Evolutionary conservation across 257 asterid species (phyloP), one percentile per base, ranked within the genome.

Genomic region (Solanum megistacrolobum): DNA sequence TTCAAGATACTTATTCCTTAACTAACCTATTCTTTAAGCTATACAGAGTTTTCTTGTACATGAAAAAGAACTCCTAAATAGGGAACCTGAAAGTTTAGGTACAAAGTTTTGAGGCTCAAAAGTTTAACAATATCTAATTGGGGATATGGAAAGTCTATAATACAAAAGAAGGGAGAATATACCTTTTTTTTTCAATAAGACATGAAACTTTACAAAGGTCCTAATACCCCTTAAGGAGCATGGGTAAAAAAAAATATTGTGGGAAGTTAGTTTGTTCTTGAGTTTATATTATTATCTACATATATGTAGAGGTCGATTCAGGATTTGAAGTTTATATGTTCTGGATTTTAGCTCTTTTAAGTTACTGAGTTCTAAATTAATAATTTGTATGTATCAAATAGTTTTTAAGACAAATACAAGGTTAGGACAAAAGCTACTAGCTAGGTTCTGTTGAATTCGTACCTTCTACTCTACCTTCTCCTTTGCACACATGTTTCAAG

Each of bases 1-100:
- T 85, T 39, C 29, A 46, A 9, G 36, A 38, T 62, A 39, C 65
- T 66, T 85, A 85, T 85, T 62, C 87, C 81, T 85, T 66, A 43
- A 66, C 58, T 29, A 46, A 29, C 68, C 85, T 81, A 46, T 81
- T 4, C 11, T 46, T 46, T 81, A 23, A 38, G 39, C 68, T 46
- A 48, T 38, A 55, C 65, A 81, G 8, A 12, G 68, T 46, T 46
- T 46, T 81, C 66, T 81, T 46, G 68, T 46, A 18, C 38, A 79
- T 46, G 68, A 81, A 36, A 55, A 79, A 79, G 13, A 81, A 81
- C 85, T 81, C 41, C 68, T 18, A 46, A 46, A 18, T 29, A 81
- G 68, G 85, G 35, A 81, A 46, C 85, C 41, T 76, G 7, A 76
- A 76, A 68, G 75, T 23, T n/a, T 9, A 76, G 83, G 58, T 11